Conservation (phyloP, 2,329 filamentous ascomycete genomes). For the Fusarium illudens region DNA sequence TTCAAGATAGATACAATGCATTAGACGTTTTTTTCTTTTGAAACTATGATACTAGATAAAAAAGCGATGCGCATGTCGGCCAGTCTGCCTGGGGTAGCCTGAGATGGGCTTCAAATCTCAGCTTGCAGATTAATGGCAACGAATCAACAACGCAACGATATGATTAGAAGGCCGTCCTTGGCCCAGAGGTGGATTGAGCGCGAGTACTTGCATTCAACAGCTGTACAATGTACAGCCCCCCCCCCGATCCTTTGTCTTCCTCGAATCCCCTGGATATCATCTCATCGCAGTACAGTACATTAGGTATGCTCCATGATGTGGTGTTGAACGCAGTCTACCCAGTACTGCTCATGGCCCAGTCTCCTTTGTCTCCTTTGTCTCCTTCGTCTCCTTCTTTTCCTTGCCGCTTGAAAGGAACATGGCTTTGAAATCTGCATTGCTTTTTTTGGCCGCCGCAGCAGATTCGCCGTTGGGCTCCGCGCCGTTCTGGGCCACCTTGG, state of each 20-base stretch:
- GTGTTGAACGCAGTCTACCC: slow-evolving; percentile 10
- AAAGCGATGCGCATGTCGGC: not conserved
- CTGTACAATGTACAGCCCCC: slow-evolving; percentile 7
- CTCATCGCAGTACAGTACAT: slow-evolving; percentile 31
- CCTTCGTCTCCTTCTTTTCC: not conserved
- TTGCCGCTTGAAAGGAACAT: slow-evolving; percentile 51
- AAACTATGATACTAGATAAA: not conserved
- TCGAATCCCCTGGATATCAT: slow-evolving; percentile 28
- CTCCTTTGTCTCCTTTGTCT: slow-evolving; percentile 1
- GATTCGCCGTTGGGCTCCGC: slow-evolving; percentile 40
- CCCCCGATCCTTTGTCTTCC: not conserved
- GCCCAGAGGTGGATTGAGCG: not conserved
- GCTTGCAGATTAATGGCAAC: not conserved
- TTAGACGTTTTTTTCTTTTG: not conserved
- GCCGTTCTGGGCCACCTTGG: slow-evolving; percentile 13
- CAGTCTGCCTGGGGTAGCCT: not conserved
- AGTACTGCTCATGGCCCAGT: slow-evolving; percentile 8
- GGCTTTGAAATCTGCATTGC: slow-evolving; percentile 67
- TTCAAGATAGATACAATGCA: not conserved
- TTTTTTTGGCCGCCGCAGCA: slow-evolving; percentile 53
- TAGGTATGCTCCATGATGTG: slow-evolving; percentile 26
- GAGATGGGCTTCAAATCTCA: not conserved
- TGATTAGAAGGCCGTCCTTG: not conserved
- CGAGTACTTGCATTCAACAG: not conserved
- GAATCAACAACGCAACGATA: not conserved